Conservation (phyloP, 192 early-diverging fungal genomes). For the Coemansia sp. region DNA sequence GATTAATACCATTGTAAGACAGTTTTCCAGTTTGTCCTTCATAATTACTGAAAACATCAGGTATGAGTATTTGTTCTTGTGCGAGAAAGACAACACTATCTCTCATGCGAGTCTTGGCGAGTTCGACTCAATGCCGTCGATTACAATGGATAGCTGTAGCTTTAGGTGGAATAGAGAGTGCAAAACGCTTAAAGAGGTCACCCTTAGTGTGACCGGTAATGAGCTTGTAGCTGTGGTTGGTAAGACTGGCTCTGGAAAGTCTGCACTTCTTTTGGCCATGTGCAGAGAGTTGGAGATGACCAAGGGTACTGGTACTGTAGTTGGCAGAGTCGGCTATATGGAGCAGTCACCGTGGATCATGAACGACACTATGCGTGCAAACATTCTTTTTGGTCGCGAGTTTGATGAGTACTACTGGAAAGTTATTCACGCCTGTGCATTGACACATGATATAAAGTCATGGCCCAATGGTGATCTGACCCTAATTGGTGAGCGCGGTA, state of each 20-base stretch:
- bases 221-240: conserved; percentile 76
- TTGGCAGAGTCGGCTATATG: conserved; percentile 72
- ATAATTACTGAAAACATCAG: background rate
- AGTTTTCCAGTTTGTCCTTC: too few species aligned
- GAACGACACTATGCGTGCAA: conserved; percentile 13
- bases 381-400: conserved; percentile 16
- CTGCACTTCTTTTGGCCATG: conserved; percentile 71
- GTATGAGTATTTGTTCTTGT: too few species aligned
- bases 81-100: too few species aligned
- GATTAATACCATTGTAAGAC: background rate
- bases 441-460: conserved; percentile 1
- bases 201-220: conserved; percentile 54
- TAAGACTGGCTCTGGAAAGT: conserved; percentile 77
- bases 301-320: conserved; percentile 48
- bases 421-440: background rate
- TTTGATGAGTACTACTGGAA: conserved; percentile 10
- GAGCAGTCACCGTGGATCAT: conserved; percentile 64
- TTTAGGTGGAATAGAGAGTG: background rate
- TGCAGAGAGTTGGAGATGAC: conserved; percentile 73
- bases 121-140: background rate
- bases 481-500: conserved; percentile 9
- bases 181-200: conserved; percentile 37
- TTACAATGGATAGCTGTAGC: background rate
- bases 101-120: too few species aligned
- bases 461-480: conserved; percentile 5